Base-by-base conservation (phyloP, 2,329 filamentous ascomycete species). In the Xylariaceae sp. region DNA sequence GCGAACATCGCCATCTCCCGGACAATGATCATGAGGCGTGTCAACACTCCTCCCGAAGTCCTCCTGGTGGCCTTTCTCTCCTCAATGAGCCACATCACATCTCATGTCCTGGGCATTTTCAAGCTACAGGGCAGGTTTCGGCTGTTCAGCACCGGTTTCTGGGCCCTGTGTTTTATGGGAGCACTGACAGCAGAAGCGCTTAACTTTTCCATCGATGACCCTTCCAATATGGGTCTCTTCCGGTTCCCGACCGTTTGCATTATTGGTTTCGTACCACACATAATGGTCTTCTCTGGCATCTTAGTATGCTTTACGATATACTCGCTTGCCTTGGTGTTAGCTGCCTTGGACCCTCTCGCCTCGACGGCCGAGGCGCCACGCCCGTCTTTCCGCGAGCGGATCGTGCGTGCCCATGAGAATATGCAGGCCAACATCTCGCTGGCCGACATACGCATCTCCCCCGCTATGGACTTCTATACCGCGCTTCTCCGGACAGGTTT, bases 381-480 rank as follows among this genome's bases (percentile, higher is more conserved):
- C 2, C 46, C 66, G 35, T 63, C 59, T 2, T 67, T 78, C 36
- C 55, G 60, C 23, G 75, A 85, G 49, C 72, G 87, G 29, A 64
- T 94, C 17, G 54, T 61, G 1, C 68, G 75, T 31, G 89, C 90
- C 0, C 87, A 93, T 51, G 75, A 75, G 31, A 96, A 96, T 46
- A 82, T 96, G 70, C 89, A 95, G 59, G 89, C 89, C 2, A 92
- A 92, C 38, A 77, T 90, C 3, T 88, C 92, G 10, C 70, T 95
- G 15, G 83, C 83, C 2, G 80, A 83, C 24, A 76, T 95, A 23
- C 77, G 80, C 10, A 75, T 96, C 35, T 85, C 80, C 27, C 79
- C 83, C 66, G 79, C 87, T 35, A 93, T 96, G 68, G 92, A 98
- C 55, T 95, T 96, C 53, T 98, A 96, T 56, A 94, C 88, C 0